Percentiles rank a stretch among this genome's conserved stretches.
These are phyloP conservation scores for Termitomyces eurrhizus DNA, from an alignment of 768 basidiomycete genomes.

Conservation along the genomic window DNA sequence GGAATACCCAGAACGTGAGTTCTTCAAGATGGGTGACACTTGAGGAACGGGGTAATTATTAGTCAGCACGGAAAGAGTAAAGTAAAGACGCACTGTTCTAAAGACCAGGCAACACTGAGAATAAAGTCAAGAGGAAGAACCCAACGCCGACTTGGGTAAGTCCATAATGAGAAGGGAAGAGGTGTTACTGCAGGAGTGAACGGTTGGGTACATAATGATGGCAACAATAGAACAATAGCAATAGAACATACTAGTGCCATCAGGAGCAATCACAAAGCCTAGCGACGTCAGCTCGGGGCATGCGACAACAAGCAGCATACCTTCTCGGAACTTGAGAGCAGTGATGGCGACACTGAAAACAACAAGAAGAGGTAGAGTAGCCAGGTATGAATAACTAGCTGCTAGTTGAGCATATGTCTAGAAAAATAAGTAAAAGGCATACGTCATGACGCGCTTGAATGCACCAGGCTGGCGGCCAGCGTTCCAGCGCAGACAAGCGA, in stretches of 20 bases:
- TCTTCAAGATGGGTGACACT: conserved; percentile 85
- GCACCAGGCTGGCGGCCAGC: conserved; percentile 76
- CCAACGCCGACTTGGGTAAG: conserved; percentile 40
- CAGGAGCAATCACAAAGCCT: conserved; percentile 38
- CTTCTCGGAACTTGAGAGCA: conserved; percentile 69
- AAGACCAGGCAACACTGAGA: conserved; percentile 69
- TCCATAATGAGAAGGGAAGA: conserved; percentile 52
- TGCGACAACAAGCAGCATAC: conserved; percentile 26
- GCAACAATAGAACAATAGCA: conserved; percentile 14
- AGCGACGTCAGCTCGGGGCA: not conserved
- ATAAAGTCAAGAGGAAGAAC: conserved; percentile 69
- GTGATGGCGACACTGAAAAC: conserved; percentile 61
- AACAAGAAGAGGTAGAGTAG: conserved; percentile 61
- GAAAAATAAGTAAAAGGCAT: conserved; percentile 22
- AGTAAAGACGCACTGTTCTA: conserved; percentile 59
- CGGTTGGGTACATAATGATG: not conserved
- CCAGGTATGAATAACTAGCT: conserved; percentile 74
- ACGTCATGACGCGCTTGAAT: conserved; percentile 90
- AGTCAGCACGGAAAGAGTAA: conserved; percentile 3
- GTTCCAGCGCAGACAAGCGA: conserved; percentile 72
- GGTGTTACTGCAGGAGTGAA: conserved; percentile 44
- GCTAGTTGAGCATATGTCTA: conserved; percentile 1
- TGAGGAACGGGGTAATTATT: conserved; percentile 4
- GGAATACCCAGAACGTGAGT: conserved; percentile 79
- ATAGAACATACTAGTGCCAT: conserved; percentile 29